A percentile compares a stretch with the other conserved stretches of the same genome.
phyloP scores from a whole-genome alignment of 352 stramenopile species.

The Globisporangium canariense region DNA sequence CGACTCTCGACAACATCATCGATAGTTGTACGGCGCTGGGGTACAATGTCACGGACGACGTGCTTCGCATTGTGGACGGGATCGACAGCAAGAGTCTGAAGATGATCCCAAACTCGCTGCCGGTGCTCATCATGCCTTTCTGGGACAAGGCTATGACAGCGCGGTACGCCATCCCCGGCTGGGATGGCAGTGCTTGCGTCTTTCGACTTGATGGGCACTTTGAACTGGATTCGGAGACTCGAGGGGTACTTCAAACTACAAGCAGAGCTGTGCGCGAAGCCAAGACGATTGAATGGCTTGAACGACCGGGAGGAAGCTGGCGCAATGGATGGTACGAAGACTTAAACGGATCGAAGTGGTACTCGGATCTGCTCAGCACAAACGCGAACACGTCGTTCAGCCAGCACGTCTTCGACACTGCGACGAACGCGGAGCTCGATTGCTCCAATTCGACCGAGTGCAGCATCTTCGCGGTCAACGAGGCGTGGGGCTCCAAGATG shows the following conservation, averaged over 20 bases:
- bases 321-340: constrained; percentile 33
- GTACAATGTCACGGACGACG: constrained; percentile 28
- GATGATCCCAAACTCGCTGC: constrained; percentile 23
- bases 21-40: constrained; percentile 23
- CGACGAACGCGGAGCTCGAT: constrained; percentile 14
- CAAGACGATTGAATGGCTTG: constrained; percentile 16
- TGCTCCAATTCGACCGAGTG: constrained; percentile 13
- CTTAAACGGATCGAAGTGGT: constrained; percentile 20
- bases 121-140: constrained; percentile 27
- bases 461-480: neutral
- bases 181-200: constrained; percentile 28
- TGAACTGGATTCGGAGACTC: constrained; percentile 8
- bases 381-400: constrained; percentile 9
- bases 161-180: constrained; percentile 21
- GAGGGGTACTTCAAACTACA: constrained; percentile 15
- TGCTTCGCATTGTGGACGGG: constrained; percentile 25
- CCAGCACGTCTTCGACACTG: constrained; percentile 22
- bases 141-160: constrained; percentile 17
- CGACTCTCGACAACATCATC: constrained; percentile 25
- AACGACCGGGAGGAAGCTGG: constrained; percentile 15
- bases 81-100: constrained; percentile 8
- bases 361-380: constrained; percentile 26
- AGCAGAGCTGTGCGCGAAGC: constrained; percentile 14
- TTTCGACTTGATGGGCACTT: constrained; percentile 25
- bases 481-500: constrained; percentile 15